Conservation (phyloP, 805 yeast genomes). For the Zygotorulaspora chibaensis region DNA sequence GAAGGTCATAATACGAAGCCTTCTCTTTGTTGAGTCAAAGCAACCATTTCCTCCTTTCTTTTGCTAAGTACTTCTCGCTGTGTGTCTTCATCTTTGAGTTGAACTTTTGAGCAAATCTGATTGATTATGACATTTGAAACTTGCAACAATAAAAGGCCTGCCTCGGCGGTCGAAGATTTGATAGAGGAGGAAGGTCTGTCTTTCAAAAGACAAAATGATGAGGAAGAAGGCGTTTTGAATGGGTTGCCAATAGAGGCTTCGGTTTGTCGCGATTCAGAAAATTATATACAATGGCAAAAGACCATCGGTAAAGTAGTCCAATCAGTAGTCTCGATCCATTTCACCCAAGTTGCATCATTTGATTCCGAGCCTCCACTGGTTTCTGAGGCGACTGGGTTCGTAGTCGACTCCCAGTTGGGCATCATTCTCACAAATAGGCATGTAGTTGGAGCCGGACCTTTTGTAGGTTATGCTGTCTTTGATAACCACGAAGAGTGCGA, state of each 20-base stretch:
- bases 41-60: no score
- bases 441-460: conserved; percentile 94
- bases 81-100: not conserved
- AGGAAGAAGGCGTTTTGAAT: conserved; percentile 8
- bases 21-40: no score
- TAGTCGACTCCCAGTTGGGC: conserved; percentile 78
- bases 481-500: conserved; percentile 93
- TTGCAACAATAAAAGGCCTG: conserved; percentile 15
- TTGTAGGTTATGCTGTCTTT: conserved; percentile 84
- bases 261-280: conserved; percentile 14
- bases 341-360: conserved; percentile 78
- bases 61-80: not conserved
- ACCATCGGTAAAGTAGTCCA: conserved; percentile 79
- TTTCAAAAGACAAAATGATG: conserved; percentile 1
- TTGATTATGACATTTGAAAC: conserved; percentile 6
- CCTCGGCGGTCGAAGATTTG: conserved; percentile 10
- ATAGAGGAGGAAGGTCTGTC: conserved; percentile 1
- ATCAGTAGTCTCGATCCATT: conserved; percentile 84
- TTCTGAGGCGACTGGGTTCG: conserved; percentile 93
- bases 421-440: conserved; percentile 88
- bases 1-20: no score
- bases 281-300: conserved; percentile 61
- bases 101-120: not conserved
- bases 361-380: conserved; percentile 80
- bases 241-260: conserved; percentile 16